phyloP scores from a whole-genome alignment of 257 asterid species.

The Euphrasia confusa region DNA sequence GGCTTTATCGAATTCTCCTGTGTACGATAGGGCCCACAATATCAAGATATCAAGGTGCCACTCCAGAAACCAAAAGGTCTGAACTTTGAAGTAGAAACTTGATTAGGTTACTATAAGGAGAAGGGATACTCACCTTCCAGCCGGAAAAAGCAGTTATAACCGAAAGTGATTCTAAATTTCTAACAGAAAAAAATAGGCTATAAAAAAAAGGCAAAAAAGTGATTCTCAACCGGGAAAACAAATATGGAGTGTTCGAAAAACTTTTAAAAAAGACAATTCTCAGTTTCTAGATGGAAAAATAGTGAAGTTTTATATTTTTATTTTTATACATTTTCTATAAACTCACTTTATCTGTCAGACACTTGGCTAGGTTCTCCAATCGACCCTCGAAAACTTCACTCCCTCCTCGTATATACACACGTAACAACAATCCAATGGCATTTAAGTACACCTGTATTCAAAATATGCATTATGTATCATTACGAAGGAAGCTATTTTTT shows the following conservation, averaged over 20 bases:
- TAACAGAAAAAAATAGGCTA: too few species aligned
- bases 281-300: not conserved
- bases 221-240: not conserved
- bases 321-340: slow-evolving; percentile 2
- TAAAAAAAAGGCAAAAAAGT: too few species aligned
- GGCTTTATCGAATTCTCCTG: slow-evolving; percentile 50
- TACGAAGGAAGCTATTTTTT: not conserved
- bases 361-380: slow-evolving; percentile 46
- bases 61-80: slow-evolving; percentile 83
- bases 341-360: slow-evolving; percentile 67
- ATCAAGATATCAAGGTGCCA: slow-evolving; percentile 93
- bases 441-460: slow-evolving; percentile 70
- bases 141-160: not conserved
- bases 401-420: slow-evolving; percentile 60
- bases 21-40: slow-evolving; percentile 60
- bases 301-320: not conserved
- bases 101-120: slow-evolving; percentile 3
- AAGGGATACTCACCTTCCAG: not conserved
- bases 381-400: slow-evolving; percentile 51
- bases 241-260: too few species aligned
- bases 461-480: slow-evolving; percentile 9
- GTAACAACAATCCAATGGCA: slow-evolving; percentile 71
- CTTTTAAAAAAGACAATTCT: not conserved
- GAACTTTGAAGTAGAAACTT: slow-evolving; percentile 19
- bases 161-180: not conserved